These are phyloP conservation scores for Diaporthe ampelina DNA, from an alignment of 2,329 filamentous ascomycete species.

Conservation along the genomic window DNA sequence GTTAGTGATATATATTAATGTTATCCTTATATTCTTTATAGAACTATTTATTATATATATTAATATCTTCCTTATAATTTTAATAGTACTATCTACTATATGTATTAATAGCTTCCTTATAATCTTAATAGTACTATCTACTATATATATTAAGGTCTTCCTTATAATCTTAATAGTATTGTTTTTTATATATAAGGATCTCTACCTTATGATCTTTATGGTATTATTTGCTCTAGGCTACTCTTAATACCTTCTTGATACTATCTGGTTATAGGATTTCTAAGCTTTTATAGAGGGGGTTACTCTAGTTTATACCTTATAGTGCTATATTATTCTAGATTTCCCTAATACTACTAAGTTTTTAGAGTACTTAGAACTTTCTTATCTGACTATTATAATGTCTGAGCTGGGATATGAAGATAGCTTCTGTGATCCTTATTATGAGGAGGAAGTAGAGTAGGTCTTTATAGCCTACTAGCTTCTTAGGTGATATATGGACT, in stretches of 20 bases:
- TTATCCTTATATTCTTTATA: not conserved
- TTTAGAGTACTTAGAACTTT: not conserved
- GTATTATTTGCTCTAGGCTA: not conserved
- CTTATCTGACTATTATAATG: not conserved
- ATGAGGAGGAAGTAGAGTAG: not conserved
- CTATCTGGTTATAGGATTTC: not conserved
- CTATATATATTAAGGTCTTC: not conserved
- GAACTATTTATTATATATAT: not conserved
- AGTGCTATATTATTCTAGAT: not conserved
- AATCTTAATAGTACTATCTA: not conserved
- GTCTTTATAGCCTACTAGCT: not conserved
- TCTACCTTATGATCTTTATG: not conserved
- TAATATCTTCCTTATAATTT: not conserved
- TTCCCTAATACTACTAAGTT: not conserved
- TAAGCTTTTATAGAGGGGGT: not conserved
- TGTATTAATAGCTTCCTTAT: not conserved
- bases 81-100: not conserved
- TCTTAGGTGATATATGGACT: not conserved
- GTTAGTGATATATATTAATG: not conserved
- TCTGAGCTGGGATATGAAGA: not conserved
- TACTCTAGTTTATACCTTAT: not conserved
- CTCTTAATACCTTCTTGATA: not conserved
- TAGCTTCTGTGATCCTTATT: not conserved
- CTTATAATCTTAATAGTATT: not conserved
- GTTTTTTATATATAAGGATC: not conserved